Base-by-base conservation (phyloP, 345 rosid genomes). In the Pseudoturritis turrita region DNA sequence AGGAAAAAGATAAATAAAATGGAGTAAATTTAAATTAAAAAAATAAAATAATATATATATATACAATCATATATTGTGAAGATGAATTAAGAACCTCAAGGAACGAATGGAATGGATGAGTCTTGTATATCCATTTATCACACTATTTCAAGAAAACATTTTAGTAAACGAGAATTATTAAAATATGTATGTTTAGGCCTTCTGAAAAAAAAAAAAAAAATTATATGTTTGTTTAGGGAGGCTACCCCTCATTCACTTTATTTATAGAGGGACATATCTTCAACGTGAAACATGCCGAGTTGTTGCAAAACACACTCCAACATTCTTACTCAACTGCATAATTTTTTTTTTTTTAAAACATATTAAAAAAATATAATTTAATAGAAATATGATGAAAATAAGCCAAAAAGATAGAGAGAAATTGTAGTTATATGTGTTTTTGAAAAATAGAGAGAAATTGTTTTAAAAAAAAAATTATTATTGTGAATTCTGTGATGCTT, bases 241-340 rank as follows among this genome's bases (percentile, higher is more conserved):
- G 10, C 45, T 36, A 18, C 13, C 5, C 62, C 10, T 57, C 62
- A 33, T 33, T 35, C 43, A 52, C 21, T 5, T 52, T 12, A 52
- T 22, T 22, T 50, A 50, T 50, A 23, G 10, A n/a, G 62, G 70
- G 76, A 53, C 62, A 62, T 72, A 53, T 31, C 76, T 52, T 52
- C n/a, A n/a, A 53, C 76, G 76, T 72, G 76, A 45, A 52, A 41
- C 70, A 72, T 63, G 70, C 51, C 45, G 54, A 50, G 23, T 51
- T 39, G 68, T 28, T 51, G 53, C 52, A 26, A 61, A 5, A 17
- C 46, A 3, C 37, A 35, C 17, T 18, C 10, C 14, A 17, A 17
- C 11, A 6, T 11, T 2, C 11, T 14, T 71, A 37, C 41, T 52
- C 37, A 45, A 45, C 17, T n/a, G n/a, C n/a, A n/a, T n/a, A n/a